Evolutionary conservation across 768 basidiomycete genomes (phyloP), one percentile per base, ranked within the genome.

Genomic region (Sistotremastrum niveocremeum): DNA sequence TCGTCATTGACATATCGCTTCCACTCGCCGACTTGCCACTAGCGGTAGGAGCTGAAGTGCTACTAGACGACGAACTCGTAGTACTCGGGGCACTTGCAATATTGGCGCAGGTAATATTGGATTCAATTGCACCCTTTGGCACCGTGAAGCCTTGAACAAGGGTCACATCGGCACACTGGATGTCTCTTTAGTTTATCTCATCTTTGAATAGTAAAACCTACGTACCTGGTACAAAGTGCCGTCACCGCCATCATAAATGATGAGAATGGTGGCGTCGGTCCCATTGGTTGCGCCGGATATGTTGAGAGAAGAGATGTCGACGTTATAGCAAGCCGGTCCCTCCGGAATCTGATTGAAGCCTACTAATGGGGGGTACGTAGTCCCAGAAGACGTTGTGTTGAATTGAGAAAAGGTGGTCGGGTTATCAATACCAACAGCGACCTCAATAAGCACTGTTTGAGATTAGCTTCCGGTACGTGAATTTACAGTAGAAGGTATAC

Each of bases 111-210:
- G 58, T 56, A 33, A 65, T 56, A 46, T 64, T 70, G 34, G 70
- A 63, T 20, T 20, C 20, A 20, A 20, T 20, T 20, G 20, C 20
- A 20, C 20, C 20, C 20, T 20, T 20, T 1, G 77, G 69, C 33
- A 76, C 63, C 11, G 65, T 70, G 51, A 67, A 67, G 54, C 59
- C 70, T 12, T 65, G 70, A 37, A 77, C 71, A 33, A 93, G 64
- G 12, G 79, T 78, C 53, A 91, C 60, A 62, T 91, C 89, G 35
- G 88, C 72, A 57, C 87, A 91, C 82, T 89, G 55, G 49, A 41
- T 35, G 11, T 28, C 51, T 2, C 31, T 35, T 30, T 37, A 39
- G 20, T 35, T 6, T 28, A 39, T 42, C 37, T 20, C 31, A 34
- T 34, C 20, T 34, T 32, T n/a, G 42, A 12, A 20, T 41, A 37